Base-by-base conservation (phyloP, 2,329 filamentous ascomycete species). In the Cytospora piceae region DNA sequence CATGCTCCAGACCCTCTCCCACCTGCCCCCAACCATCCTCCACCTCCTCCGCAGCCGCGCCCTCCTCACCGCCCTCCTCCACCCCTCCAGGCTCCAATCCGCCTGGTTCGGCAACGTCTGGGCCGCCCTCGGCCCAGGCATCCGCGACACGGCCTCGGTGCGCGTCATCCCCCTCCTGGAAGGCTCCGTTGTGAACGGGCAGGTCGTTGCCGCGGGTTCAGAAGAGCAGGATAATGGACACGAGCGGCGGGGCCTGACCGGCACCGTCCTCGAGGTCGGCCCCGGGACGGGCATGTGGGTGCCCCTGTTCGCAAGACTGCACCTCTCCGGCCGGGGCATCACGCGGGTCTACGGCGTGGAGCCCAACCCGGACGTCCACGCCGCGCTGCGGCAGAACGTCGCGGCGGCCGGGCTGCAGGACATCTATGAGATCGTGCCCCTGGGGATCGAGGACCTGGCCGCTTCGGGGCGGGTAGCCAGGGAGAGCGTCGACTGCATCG, bases 81-180 rank as follows among this genome's bases (percentile, higher is more conserved):
- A 78, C 22, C 78, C 75, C 1, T 72, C 75, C 2, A 72, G 72
- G 27, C 77, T 87, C 62, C 78, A 75, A 51, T 75, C 79, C 2
- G 79, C 76, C 68, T 89, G 87, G 84, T 91, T 90, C 75, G 81
- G 81, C 61, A 75, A 76, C 51, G 89, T 90, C 76, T 91, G 88
- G 88, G 75, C 75, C 39, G 78, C 72, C 62, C 79, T 81, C 54
- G 86, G 86, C 0, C 85, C 87, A 0, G 67, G 74, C 4, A 78
- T 85, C 4, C 82, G 83, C 65, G 68, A 75, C n/a, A 71, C 68
- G 51, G 80, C 76, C 22, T 78, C 77, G 42, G 71, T 71, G 0
- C 74, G 75, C 32, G 83, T 90, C 3, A 72, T 83, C 12, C 84
- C 87, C 0, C 76, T 89, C 2, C 79, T 89, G 2, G 78, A 84